A percentile compares a stretch with the other conserved stretches of the same genome.
These are phyloP conservation scores for Vitis hybrid DNA, from an alignment of 177 flowering plant species.

Conservation along the genomic window DNA sequence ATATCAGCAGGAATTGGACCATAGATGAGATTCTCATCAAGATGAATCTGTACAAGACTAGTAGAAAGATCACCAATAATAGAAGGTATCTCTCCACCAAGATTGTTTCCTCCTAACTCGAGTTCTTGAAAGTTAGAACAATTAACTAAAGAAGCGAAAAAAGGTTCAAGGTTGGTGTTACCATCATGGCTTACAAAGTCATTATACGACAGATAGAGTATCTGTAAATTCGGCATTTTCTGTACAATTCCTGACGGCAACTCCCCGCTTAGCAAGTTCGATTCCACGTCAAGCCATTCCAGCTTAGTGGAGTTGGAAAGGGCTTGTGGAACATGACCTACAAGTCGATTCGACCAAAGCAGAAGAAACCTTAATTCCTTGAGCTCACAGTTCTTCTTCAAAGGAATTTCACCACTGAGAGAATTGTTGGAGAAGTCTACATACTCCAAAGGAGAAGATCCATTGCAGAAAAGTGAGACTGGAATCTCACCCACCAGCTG, in stretches of 20 bases:
- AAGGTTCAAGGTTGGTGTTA: slow-evolving; percentile 70
- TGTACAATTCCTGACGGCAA: slow-evolving; percentile 50
- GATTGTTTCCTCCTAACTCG: slow-evolving; percentile 71
- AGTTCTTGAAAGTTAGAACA: slow-evolving; percentile 70
- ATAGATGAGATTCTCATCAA: slow-evolving; percentile 64
- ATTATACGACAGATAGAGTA: slow-evolving; percentile 73
- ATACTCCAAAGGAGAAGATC: slow-evolving; percentile 50
- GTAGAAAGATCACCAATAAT: slow-evolving; percentile 63
- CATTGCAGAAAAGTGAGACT: slow-evolving; percentile 55
- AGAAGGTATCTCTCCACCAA: slow-evolving; percentile 68
- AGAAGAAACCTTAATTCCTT: slow-evolving; percentile 54
- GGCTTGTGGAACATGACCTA: slow-evolving; percentile 61
- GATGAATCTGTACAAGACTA: slow-evolving; percentile 61
- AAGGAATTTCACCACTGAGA: slow-evolving; percentile 61
- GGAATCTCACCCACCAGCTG: slow-evolving; percentile 59
- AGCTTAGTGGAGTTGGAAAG: slow-evolving; percentile 74
- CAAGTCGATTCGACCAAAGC: slow-evolving; percentile 77
- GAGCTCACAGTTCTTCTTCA: slow-evolving; percentile 45
- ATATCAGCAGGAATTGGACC: slow-evolving; percentile 78
- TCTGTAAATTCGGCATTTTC: slow-evolving; percentile 56
- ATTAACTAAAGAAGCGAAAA: slow-evolving; percentile 62
- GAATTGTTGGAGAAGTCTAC: slow-evolving; percentile 87
- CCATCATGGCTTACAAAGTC: slow-evolving; percentile 53
- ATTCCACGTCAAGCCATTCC: slow-evolving; percentile 81
- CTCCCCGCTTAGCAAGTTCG: slow-evolving; percentile 64